These are phyloP conservation scores for Globisporangium cylindrosporum DNA, from an alignment of 352 stramenopile genomes.

Conservation along the genomic window DNA sequence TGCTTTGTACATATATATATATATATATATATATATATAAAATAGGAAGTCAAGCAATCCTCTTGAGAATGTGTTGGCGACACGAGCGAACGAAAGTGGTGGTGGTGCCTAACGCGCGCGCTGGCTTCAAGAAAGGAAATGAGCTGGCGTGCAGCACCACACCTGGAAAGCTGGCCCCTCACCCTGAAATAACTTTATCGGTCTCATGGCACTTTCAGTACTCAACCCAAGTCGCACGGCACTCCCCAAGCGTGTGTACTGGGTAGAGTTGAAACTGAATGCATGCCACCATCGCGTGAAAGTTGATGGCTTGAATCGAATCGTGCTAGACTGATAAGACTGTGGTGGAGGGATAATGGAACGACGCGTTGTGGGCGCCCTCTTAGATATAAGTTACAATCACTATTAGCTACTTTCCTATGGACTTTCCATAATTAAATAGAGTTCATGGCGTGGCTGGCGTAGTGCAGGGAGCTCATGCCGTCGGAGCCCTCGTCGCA, in stretches of 20 bases:
- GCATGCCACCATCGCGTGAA: not conserved
- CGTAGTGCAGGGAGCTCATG: conserved; percentile 14
- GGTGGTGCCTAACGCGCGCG: not conserved
- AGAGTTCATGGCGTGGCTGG: conserved; percentile 4
- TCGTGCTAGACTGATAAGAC: not conserved
- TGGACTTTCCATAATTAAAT: conserved; percentile 8
- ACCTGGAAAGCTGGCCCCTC: not conserved
- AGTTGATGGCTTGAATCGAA: too few relatives aligned
- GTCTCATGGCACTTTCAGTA: not conserved
- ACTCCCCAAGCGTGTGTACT: too few relatives aligned
- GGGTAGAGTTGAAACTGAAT: too few relatives aligned
- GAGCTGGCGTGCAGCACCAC: not conserved
- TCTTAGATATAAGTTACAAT: conserved; percentile 2
- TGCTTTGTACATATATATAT: too few relatives aligned
- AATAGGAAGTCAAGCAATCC: not conserved
- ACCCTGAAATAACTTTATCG: not conserved
- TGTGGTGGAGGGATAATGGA: not conserved
- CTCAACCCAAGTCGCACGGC: too few relatives aligned
- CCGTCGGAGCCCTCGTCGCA: conserved; percentile 27
- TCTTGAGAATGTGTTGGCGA: not conserved
- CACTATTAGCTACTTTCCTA: not conserved
- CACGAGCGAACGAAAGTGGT: not conserved
- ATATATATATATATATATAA: too few relatives aligned
- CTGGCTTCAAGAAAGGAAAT: not conserved
- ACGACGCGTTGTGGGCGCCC: not conserved